phyloP scores from a whole-genome alignment of 2,329 filamentous ascomycete genomes.

The Pseudogymnoascus sp. region DNA sequence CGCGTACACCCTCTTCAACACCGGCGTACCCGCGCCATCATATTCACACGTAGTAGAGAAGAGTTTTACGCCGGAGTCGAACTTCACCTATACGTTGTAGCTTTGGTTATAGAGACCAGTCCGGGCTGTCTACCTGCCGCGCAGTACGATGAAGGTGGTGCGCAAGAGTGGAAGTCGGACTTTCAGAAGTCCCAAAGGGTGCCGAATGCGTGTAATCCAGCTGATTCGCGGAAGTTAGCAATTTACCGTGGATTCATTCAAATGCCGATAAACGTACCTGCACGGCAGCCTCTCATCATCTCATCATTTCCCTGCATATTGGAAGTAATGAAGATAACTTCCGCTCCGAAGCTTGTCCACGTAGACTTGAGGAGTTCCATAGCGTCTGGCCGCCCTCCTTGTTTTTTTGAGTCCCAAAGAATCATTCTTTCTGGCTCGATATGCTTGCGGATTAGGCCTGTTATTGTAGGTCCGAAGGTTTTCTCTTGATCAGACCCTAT shows the following conservation, averaged over 20 bases:
- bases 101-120: no score
- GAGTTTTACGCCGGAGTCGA: not conserved
- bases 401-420: conserved; percentile 35
- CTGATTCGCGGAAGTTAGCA: conserved; percentile 19
- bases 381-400: conserved; percentile 32
- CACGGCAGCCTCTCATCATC: conserved; percentile 35
- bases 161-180: conserved; percentile 3
- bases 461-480: conserved; percentile 34
- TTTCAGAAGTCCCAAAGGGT: conserved; percentile 34
- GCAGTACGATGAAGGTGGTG: not conserved
- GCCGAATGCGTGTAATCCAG: conserved; percentile 32
- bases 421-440: conserved; percentile 36
- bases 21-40: no score
- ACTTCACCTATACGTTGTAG: no score
- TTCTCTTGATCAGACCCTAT: conserved; percentile 35
- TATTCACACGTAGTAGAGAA: not conserved
- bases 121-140: no score
- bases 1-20: no score
- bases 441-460: conserved; percentile 31
- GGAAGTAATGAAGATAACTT: conserved; percentile 37
- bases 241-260: not conserved
- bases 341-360: conserved; percentile 32
- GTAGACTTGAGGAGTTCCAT: conserved; percentile 33
- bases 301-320: conserved; percentile 35
- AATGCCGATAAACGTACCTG: conserved; percentile 23